Conservation (phyloP, 257 asterid species). For the Capsicum chinense region DNA sequence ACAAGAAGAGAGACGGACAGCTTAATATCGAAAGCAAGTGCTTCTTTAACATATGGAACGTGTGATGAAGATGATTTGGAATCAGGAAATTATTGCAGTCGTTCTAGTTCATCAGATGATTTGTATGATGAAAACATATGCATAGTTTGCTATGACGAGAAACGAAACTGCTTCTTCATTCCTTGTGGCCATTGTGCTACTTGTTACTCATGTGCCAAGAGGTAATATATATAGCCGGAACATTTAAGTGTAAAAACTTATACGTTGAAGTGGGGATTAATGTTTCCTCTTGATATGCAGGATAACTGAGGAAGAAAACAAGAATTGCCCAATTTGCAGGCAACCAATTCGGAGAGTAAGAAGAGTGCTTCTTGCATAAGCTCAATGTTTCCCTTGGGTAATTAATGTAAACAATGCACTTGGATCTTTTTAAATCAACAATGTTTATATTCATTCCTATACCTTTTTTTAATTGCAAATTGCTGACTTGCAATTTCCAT, state of each 20-base stretch:
- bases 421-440: background rate
- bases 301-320: slow-evolving; percentile 46
- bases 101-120: slow-evolving; percentile 45
- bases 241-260: background rate
- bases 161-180: slow-evolving; percentile 58
- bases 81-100: slow-evolving; percentile 37
- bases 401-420: background rate
- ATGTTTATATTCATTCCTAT: background rate
- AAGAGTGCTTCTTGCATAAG: slow-evolving; percentile 37
- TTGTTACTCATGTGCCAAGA: slow-evolving; percentile 60
- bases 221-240: slow-evolving; percentile 36
- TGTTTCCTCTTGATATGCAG: slow-evolving; percentile 36
- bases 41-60: slow-evolving; percentile 47
- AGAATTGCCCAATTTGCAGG: slow-evolving; percentile 59
- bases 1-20: slow-evolving; percentile 37
- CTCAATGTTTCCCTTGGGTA: background rate
- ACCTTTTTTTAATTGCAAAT: background rate
- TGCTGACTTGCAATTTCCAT: background rate
- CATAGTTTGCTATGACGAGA: slow-evolving; percentile 67
- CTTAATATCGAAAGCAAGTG: slow-evolving; percentile 48
- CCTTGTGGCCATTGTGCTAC: slow-evolving; percentile 80
- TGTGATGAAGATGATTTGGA: slow-evolving; percentile 50
- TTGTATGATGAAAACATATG: slow-evolving; percentile 73
- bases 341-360: slow-evolving; percentile 43
- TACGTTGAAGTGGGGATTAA: background rate